Conservation (phyloP, 1,139 yeast genomes). For the Diutina pseudorugosa region DNA sequence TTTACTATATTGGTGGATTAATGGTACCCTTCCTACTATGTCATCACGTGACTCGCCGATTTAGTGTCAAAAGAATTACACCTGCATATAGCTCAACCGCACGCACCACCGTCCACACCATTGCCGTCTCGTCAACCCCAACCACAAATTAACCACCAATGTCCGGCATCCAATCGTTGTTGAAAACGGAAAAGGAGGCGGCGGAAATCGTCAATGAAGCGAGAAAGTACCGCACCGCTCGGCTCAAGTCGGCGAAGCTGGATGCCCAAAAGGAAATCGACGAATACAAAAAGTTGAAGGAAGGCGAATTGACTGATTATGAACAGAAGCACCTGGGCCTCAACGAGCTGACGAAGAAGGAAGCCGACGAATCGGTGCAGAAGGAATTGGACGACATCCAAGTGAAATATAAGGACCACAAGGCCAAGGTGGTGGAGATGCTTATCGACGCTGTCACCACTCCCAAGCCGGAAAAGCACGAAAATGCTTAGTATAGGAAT, state of each 20-base stretch:
- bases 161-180: conserved; percentile 3
- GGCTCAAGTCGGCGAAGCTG: conserved; percentile 85
- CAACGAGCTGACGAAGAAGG: conserved; percentile 56
- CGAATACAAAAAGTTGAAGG: conserved; percentile 76
- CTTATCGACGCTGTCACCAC: conserved; percentile 69
- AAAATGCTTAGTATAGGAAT: conserved; percentile 38
- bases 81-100: neutral
- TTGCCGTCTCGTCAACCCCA: neutral
- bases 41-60: too few relatives aligned
- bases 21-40: too few relatives aligned
- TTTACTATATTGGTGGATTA: too few relatives aligned
- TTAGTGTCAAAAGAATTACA: too few relatives aligned
- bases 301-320: conserved; percentile 61
- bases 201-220: conserved; percentile 91
- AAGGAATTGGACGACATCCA: conserved; percentile 50
- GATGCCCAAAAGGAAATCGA: conserved; percentile 89
- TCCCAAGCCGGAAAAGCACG: conserved; percentile 74
- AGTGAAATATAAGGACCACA: conserved; percentile 50
- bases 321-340: conserved; percentile 60
- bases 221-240: conserved; percentile 69
- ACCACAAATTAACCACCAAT: neutral
- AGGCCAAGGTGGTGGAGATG: conserved; percentile 56
- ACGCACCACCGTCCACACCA: neutral
- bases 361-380: conserved; percentile 56
- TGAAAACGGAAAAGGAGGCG: conserved; percentile 85